phyloP scores from a whole-genome alignment of 1,284 basidiomycete species.

The Apiotrichum siamense region DNA sequence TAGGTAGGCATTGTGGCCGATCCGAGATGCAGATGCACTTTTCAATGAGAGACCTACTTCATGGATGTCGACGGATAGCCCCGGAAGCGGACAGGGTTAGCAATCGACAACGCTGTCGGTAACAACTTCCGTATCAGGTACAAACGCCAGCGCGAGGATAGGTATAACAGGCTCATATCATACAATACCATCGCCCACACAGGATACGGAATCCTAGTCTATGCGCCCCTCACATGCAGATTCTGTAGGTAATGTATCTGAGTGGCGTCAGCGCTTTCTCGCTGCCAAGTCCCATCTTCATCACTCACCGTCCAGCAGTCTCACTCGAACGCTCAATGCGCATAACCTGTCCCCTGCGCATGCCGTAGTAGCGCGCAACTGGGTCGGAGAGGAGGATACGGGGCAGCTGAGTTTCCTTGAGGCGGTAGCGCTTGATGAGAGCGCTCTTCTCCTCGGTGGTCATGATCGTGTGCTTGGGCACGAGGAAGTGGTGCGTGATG shows the following conservation, averaged over 20 bases:
- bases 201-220: not conserved
- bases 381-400: slow-evolving; percentile 94
- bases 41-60: too few species aligned
- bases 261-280: not conserved
- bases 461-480: slow-evolving; percentile 89
- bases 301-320: slow-evolving; percentile 75
- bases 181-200: slow-evolving; percentile 4
- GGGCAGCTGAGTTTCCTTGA: slow-evolving; percentile 97
- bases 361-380: slow-evolving; percentile 94
- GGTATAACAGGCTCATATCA: slow-evolving; percentile 1
- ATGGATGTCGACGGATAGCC: too few species aligned
- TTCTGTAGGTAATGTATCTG: slow-evolving; percentile 47
- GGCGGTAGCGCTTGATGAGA: slow-evolving; percentile 84
- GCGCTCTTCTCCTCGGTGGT: slow-evolving; percentile 77
- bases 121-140: too few species aligned
- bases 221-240: slow-evolving; percentile 39
- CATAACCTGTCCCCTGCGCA: slow-evolving; percentile 91
- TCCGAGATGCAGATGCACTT: too few species aligned
- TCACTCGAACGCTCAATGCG: slow-evolving; percentile 97
- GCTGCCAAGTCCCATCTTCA: too few species aligned
- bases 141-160: too few species aligned
- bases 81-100: too few species aligned
- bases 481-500: slow-evolving; percentile 91
- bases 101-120: too few species aligned
- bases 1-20: too few species aligned